Evolutionary conservation across 2,329 filamentous ascomycete species (phyloP), one percentile per base, ranked within the genome.

Genomic region (Calonectria naviculata): DNA sequence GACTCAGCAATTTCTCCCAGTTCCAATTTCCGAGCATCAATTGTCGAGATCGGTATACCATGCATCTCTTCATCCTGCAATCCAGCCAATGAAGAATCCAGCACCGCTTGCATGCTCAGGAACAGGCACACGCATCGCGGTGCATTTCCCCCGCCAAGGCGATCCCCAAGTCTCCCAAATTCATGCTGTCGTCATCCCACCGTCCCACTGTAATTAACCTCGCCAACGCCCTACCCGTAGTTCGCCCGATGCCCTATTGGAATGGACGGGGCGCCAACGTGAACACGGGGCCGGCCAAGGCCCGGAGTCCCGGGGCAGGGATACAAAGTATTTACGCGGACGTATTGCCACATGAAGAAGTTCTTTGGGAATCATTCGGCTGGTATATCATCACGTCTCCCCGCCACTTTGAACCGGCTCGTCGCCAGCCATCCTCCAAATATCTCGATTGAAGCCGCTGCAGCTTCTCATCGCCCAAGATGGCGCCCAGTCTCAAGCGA

Each of bases 241-340:
- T 61, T 61, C 17, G 56, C 28, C 56, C 56, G 56, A 29, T 42
- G 56, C 56, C 56, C 56, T 61, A 61, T 61, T 29, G 38, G 26
- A 61, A 44, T 31, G 9, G 38, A 61, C 38, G 56, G 24, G 56
- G 56, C 31, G 38, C 26, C 56, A 61, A 61, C 56, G 56, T 61
- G 56, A 61, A 21, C 56, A 61, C 31, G 52, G 52, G 31, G 52
- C 52, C 52, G 52, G 36, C 31, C 31, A 31, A 24, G 41, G 31
- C 56, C 36, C 41, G 56, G 41, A 44, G 56, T 19, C 7, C 56
- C 56, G 36, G 56, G 9, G 28, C 56, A 44, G 38, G 56, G 56
- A 61, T 61, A 52, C 19, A 61, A 44, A 44, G 21, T 42, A 24
- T 42, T 44, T 44, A 58, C 31, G 26, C 52, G 52, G 52, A 38